phyloP scores from a whole-genome alignment of 1,284 basidiomycete genomes.

The Cryptococcus sp. region DNA sequence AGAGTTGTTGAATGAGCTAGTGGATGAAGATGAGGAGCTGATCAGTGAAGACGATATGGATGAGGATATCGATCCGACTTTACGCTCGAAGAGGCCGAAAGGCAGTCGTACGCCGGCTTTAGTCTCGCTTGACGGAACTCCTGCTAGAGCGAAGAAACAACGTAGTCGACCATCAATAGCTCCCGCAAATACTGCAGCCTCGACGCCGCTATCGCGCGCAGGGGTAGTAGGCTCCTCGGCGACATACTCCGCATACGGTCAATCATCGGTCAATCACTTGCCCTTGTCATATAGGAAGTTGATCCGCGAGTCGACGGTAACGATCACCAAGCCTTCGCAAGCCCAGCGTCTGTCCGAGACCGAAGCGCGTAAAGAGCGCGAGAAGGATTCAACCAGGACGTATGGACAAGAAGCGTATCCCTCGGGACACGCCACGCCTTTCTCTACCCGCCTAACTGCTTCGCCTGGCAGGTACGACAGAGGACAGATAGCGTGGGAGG shows the following conservation, averaged over 20 bases:
- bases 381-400: conserved; percentile 9
- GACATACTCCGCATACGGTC: not conserved
- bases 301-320: conserved; percentile 11
- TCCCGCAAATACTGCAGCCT: too few species aligned
- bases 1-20: conserved; percentile 13
- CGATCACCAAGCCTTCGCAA: conserved; percentile 1
- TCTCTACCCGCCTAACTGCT: conserved; percentile 22
- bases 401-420: conserved; percentile 25
- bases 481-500: conserved; percentile 9
- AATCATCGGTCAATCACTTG: conserved; percentile 1
- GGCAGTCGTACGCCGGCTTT: conserved; percentile 2
- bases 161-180: not conserved
- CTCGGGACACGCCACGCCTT: conserved; percentile 34
- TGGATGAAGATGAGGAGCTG: conserved; percentile 14
- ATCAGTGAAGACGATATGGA: conserved; percentile 7
- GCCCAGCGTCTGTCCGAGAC: not conserved
- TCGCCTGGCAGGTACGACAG: conserved; percentile 8
- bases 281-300: conserved; percentile 16
- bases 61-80: conserved; percentile 14
- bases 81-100: not conserved
- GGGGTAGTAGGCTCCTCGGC: too few species aligned
- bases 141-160: too few species aligned
- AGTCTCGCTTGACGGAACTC: not conserved
- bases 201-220: too few species aligned
- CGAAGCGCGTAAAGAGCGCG: conserved; percentile 5